Base-by-base conservation (phyloP, 768 basidiomycete genomes). In the Crucibulum laeve region DNA sequence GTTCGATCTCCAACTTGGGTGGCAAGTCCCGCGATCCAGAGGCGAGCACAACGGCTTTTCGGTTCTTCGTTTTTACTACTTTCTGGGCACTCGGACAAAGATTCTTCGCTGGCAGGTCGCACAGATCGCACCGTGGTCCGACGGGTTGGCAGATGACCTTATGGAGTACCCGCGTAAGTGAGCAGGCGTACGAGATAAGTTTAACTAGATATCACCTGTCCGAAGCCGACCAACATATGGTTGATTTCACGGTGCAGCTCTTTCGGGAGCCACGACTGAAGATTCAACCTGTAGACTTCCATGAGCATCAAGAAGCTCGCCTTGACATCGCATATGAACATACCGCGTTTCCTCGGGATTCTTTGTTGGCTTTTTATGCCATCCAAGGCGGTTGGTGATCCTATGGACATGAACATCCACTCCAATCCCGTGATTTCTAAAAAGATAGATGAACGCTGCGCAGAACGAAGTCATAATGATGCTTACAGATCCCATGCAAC, bases 381-480 rank as follows among this genome's bases (percentile, higher is more conserved):
- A 99, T 30, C 88, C 83, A 1, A 99, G 63, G 13, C 92, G 73
- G 53, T 98, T 94, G 21, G 93, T 93, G 42, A 99, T 97, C 4
- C 95, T 73, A 53, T 97, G 93, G 5, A 97, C 93, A 60, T 99
- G 95, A 0, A 91, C 87, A 53, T 99, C 95, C 0, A 98, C 95
- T 0, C 94, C 95, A 25, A 97, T 95, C 1, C 95, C 95, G 19
- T 76, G 70, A 53, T 92, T 91, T 36, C 88, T 91, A 55, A 4
- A 40, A 5, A n/a, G n/a, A n/a, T n/a, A n/a, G n/a, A n/a, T n/a
- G n/a, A n/a, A n/a, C n/a, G n/a, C n/a, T n/a, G 18, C 11, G 10
- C 11, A 18, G 23, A 14, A 35, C 11, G 5, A 24, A 19, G 17
- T 8, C 5, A n/a, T 18, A 39, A 22, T 19, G 15, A 11, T 10